Evolutionary conservation across 352 stramenopile species (phyloP).

Genomic region (Elongisporangium anandrum): DNA sequence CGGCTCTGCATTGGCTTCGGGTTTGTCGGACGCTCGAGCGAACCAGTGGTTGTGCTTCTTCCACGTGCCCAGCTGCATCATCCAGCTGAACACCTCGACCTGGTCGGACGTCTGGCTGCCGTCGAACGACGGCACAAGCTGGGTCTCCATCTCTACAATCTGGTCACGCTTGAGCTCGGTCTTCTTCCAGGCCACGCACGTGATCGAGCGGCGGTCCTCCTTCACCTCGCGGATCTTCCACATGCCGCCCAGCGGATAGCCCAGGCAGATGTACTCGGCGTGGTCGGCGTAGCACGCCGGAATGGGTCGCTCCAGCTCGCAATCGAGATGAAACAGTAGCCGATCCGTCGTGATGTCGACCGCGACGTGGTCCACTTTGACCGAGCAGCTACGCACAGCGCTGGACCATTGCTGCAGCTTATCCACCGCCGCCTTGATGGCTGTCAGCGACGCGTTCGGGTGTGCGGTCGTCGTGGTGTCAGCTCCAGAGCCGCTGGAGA

Average conservation of each 20-base stretch:
- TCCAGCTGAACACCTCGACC: slow-evolving; percentile 42
- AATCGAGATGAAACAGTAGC: slow-evolving; percentile 42
- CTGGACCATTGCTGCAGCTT: slow-evolving; percentile 24
- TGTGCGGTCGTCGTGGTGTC: neutral
- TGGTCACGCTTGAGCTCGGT: slow-evolving; percentile 36
- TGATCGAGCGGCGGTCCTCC: slow-evolving; percentile 21
- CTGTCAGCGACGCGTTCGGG: neutral
- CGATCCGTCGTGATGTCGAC: slow-evolving; percentile 42
- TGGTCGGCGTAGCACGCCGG: slow-evolving; percentile 22
- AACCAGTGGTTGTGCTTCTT: slow-evolving; percentile 39
- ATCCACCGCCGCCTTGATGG: neutral
- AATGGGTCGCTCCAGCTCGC: slow-evolving; percentile 34
- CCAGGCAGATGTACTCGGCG: slow-evolving; percentile 37
- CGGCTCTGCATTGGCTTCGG: slow-evolving; percentile 2
- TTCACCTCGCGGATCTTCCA: slow-evolving; percentile 40
- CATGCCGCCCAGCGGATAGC: slow-evolving; percentile 44
- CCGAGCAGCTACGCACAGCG: slow-evolving; percentile 27
- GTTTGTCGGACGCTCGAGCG: neutral
- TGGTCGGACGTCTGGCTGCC: slow-evolving; percentile 10
- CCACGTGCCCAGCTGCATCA: slow-evolving; percentile 51
- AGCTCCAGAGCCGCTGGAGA: too few relatives aligned
- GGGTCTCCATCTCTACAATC: slow-evolving; percentile 26
- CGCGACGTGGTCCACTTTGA: slow-evolving; percentile 39
- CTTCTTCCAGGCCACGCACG: slow-evolving; percentile 44
- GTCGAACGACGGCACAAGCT: slow-evolving; percentile 12